A percentile compares a stretch with the other conserved stretches of the same genome.
These are phyloP conservation scores for Neckera pumila DNA, from an alignment of 225 moss, liverwort and hornwort species.

Conservation along the genomic window DNA sequence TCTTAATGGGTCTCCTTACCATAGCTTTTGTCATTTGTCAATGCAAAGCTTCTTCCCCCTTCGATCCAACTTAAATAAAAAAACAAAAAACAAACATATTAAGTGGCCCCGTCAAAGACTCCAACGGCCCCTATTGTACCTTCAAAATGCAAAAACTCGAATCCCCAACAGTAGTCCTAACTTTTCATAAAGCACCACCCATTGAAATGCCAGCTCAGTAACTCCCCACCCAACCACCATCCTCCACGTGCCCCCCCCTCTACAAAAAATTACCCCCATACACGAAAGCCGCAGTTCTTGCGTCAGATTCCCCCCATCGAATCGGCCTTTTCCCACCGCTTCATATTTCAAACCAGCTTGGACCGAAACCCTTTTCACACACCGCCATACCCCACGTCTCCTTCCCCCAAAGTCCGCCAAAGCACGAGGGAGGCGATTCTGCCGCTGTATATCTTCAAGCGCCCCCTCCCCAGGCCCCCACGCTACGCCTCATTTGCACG, in stretches of 20 bases:
- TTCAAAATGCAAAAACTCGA: not conserved
- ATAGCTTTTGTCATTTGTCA: not conserved
- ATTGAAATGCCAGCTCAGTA: not conserved
- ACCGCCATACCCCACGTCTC: not conserved
- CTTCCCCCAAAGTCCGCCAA: not conserved
- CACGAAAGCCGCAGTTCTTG: not conserved
- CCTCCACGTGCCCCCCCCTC: not conserved
- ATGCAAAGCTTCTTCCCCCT: not conserved
- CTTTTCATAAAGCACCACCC: not conserved
- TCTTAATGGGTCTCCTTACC: rapidly evolving
- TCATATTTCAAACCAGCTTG: no score
- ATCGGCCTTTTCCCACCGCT: not conserved
- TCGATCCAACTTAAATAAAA: not conserved
- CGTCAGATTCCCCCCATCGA: not conserved
- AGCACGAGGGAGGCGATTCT: not conserved
- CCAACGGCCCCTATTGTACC: not conserved
- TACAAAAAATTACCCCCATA: not conserved
- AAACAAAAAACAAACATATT: not conserved
- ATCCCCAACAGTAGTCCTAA: not conserved
- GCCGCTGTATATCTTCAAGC: not conserved
- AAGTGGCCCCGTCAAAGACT: not conserved
- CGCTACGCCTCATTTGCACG: not conserved
- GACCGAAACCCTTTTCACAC: not conserved
- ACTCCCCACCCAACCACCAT: not conserved
- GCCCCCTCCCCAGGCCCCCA: not conserved